A percentile compares a stretch with the other conserved stretches of the same genome.
phyloP scores from a whole-genome alignment of 1,284 basidiomycete species.

The Fistulina hepatica region DNA sequence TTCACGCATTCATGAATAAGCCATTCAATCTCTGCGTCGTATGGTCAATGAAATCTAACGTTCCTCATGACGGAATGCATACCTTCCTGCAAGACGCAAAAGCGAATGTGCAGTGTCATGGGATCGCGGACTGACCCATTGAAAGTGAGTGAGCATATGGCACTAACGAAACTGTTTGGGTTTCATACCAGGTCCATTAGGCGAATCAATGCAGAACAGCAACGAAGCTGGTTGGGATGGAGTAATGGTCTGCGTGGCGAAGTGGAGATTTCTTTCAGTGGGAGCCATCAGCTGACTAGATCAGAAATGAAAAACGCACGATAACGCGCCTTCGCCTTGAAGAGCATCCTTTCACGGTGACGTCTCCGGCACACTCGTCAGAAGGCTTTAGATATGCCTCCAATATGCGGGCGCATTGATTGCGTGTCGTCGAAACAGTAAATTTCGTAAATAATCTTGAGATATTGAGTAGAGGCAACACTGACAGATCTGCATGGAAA shows the following conservation, averaged over 20 bases:
- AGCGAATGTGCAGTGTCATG: constrained; percentile 50
- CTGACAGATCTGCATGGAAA: constrained; percentile 2
- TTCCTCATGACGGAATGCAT: neutral
- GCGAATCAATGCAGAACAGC: constrained; percentile 58
- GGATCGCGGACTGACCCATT: constrained; percentile 43
- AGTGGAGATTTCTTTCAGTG: neutral
- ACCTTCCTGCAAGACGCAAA: constrained; percentile 71
- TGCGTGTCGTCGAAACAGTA: constrained; percentile 61
- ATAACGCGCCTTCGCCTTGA: constrained; percentile 31
- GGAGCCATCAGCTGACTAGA: constrained; percentile 1
- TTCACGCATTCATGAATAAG: constrained; percentile 5
- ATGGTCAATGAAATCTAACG: neutral
- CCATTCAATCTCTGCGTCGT: neutral
- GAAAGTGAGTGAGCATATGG: constrained; percentile 4
- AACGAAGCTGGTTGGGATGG: constrained; percentile 61
- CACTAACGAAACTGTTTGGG: constrained; percentile 6
- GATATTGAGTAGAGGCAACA: constrained; percentile 5
- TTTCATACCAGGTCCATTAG: constrained; percentile 42
- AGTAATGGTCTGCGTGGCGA: constrained; percentile 50
- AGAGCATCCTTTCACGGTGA: constrained; percentile 40
- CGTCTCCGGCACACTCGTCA: constrained; percentile 30
- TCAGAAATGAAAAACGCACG: constrained; percentile 21
- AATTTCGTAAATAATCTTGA: constrained; percentile 69
- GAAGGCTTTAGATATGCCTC: constrained; percentile 42
- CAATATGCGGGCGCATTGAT: constrained; percentile 60